Evolutionary conservation across 2,329 filamentous ascomycete genomes (phyloP), one percentile per base, ranked within the genome.

Genomic region (Trichoderma endophyticum): DNA sequence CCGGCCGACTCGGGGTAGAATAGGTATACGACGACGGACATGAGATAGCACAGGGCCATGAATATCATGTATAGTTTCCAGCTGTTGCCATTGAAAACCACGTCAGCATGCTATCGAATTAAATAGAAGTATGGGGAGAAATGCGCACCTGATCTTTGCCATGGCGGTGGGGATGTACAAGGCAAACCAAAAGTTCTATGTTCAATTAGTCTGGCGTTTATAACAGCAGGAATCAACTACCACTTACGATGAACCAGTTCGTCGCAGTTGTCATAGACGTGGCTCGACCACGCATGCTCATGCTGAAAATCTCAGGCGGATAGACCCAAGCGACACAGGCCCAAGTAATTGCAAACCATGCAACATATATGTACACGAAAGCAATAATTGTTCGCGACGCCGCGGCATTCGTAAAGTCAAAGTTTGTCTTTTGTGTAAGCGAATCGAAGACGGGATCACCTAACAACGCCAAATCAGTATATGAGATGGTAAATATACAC

Each of bases 251-350:
- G 56, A 73, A 73, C 72, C 72, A 73, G 26, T 73, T 73, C n/a
- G 72, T 73, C 18, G 72, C 63, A 8, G 72, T 73, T 7, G 72
- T 73, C 72, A 73, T 71, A 12, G 72, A 73, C 8, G 72, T 73
- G 14, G 72, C 72, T 14, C 72, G 61, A 2, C 72, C 72, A 12
- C 72, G 72, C 72, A 80, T 79, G 21, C 77, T 75, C 74, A 77
- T 76, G 77, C 84, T 84, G 85, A 76, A 81, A 51, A 80, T 74
- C 78, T 90, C 89, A 11, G 88, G 86, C 0, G 87, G 86, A 76
- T 91, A 90, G 65, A 90, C 84, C 88, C 88, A 90, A 69, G 85
- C 86, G 1, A 89, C 86, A 1, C 88, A 88, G 0, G 88, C 88
- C n/a, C 89, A 82, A 0, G 88, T 90, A 9, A 90, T 79, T 0